Evolutionary conservation across 2,329 filamentous ascomycete species (phyloP).

Genomic region (Huntiella savannae): DNA sequence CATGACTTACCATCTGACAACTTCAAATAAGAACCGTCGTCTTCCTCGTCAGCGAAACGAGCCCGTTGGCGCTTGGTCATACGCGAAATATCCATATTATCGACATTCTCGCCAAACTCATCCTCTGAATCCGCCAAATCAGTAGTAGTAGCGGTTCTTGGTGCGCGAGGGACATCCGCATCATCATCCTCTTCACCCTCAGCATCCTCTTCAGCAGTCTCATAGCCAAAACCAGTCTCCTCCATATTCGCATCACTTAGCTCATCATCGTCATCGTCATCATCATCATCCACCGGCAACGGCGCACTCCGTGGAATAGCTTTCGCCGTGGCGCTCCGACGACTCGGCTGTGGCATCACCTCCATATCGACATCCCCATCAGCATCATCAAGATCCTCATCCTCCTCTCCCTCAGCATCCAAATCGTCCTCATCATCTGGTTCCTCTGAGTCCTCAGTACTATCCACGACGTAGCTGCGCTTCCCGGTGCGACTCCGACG

Average conservation of each 20-base stretch:
- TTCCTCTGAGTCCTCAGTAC: constrained; percentile 29
- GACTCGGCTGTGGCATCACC: constrained; percentile 19
- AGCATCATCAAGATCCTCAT: constrained; percentile 18
- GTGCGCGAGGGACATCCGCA: constrained; percentile 13
- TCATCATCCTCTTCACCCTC: constrained; percentile 26
- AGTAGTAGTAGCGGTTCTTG: too few species aligned
- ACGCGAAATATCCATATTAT: constrained; percentile 35
- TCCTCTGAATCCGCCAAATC: constrained; percentile 22
- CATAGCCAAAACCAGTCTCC: constrained; percentile 22
- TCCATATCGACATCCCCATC: constrained; percentile 23
- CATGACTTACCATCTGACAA: constrained; percentile 34
- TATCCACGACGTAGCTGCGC: constrained; percentile 42
- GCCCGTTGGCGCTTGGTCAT: constrained; percentile 43
- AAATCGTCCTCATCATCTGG: constrained; percentile 22
- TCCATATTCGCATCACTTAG: constrained; percentile 35
- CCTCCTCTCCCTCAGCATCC: constrained; percentile 17
- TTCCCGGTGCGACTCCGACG: constrained; percentile 35
- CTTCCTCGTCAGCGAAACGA: constrained; percentile 35
- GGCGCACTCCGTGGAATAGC: constrained; percentile 16
- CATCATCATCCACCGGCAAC: constrained; percentile 16
- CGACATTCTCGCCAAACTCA: constrained; percentile 27
- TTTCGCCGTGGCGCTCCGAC: constrained; percentile 9
- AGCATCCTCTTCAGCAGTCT: constrained; percentile 30
- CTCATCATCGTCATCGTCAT: constrained; percentile 35
- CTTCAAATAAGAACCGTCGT: constrained; percentile 32